Percentiles rank a stretch among this genome's conserved stretches.
These are phyloP conservation scores for Rosa chinensis DNA, from an alignment of 306 rosid genomes.

Conservation along the genomic window DNA sequence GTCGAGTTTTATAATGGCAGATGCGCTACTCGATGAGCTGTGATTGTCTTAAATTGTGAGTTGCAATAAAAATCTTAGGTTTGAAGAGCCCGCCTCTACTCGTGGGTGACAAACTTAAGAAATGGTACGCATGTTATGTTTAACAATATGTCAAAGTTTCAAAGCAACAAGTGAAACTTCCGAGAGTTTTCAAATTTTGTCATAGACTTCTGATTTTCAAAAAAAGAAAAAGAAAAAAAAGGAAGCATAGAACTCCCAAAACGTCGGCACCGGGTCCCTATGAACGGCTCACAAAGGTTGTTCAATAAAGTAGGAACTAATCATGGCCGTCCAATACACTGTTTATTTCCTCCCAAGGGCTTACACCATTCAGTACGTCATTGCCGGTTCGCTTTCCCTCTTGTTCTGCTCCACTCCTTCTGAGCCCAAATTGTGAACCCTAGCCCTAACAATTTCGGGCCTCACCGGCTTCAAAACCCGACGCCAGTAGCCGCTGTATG, in stretches of 20 bases:
- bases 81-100: too few relatives aligned
- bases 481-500: background rate
- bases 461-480: background rate
- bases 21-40: too few relatives aligned
- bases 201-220: too few relatives aligned
- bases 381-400: constrained; percentile 4
- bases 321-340: constrained; percentile 13
- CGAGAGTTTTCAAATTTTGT: too few relatives aligned
- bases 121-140: too few relatives aligned
- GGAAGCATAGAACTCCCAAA: background rate
- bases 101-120: too few relatives aligned
- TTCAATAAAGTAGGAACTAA: constrained; percentile 12
- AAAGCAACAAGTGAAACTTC: too few relatives aligned
- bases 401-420: constrained; percentile 1
- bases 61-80: too few relatives aligned
- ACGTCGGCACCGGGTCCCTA: constrained; percentile 1
- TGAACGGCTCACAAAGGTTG: constrained; percentile 11
- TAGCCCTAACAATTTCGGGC: background rate
- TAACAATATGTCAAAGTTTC: too few relatives aligned
- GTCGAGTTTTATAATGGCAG: too few relatives aligned
- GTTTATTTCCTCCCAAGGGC: constrained; percentile 12
- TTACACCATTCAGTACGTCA: background rate
- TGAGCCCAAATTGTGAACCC: background rate
- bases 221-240: too few relatives aligned
- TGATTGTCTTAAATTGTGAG: too few relatives aligned